Percentiles rank a stretch among this genome's conserved stretches.
These are phyloP conservation scores for Pythium volutum DNA, from an alignment of 352 stramenopile genomes.

Conservation along the genomic window DNA sequence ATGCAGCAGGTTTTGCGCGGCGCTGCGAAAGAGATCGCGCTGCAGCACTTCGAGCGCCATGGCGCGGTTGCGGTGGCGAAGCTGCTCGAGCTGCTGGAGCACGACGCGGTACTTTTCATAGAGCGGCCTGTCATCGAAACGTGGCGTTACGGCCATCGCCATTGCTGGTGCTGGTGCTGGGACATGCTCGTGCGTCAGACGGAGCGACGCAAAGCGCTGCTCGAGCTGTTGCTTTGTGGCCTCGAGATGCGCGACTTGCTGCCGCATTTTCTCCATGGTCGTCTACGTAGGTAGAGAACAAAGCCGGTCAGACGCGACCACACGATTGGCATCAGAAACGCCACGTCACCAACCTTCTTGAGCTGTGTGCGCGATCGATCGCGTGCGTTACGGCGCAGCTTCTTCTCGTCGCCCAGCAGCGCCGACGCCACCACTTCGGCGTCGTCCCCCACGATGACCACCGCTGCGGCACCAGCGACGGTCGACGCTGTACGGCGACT, in stretches of 20 bases:
- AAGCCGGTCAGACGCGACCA: neutral
- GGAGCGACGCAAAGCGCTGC: neutral
- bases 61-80: conserved; percentile 42
- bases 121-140: conserved; percentile 12
- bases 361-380: conserved; percentile 52
- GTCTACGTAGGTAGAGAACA: conserved; percentile 19
- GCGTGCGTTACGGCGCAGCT: conserved; percentile 46
- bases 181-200: neutral
- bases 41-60: conserved; percentile 38
- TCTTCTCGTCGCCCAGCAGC: conserved; percentile 1
- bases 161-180: neutral
- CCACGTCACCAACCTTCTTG: conserved; percentile 33
- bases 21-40: conserved; percentile 47
- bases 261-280: conserved; percentile 52
- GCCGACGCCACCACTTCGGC: no score
- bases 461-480: neutral
- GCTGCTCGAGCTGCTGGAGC: conserved; percentile 40
- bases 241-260: conserved; percentile 43
- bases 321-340: neutral
- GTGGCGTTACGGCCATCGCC: neutral
- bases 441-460: no score
- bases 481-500: neutral
- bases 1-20: conserved; percentile 55
- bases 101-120: conserved; percentile 43
- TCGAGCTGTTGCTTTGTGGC: conserved; percentile 40